These are phyloP conservation scores for Pichiaceae sp. DNA, from an alignment of 1,139 yeast genomes.

Conservation along the genomic window DNA sequence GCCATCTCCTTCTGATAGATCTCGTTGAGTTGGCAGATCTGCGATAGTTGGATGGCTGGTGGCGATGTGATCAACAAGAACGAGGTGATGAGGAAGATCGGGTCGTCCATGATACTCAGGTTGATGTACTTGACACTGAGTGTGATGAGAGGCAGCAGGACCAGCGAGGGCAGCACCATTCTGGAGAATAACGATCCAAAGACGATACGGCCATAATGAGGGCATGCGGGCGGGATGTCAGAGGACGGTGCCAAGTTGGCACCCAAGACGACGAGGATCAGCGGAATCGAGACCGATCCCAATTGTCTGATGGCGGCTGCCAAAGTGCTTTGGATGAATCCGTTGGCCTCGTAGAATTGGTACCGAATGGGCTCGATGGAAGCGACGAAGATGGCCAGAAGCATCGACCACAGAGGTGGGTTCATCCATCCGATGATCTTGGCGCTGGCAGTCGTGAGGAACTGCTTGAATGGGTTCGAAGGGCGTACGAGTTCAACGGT, in stretches of 20 bases:
- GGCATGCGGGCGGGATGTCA: conserved; percentile 59
- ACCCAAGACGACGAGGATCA: conserved; percentile 65
- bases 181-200: conserved; percentile 63
- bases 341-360: conserved; percentile 52
- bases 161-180: conserved; percentile 67
- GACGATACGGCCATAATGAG: conserved; percentile 50
- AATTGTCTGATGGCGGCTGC: conserved; percentile 70
- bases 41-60: conserved; percentile 79
- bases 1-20: conserved; percentile 79
- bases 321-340: conserved; percentile 70
- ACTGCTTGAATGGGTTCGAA: neutral
- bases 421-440: conserved; percentile 45
- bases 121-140: conserved; percentile 55
- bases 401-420: conserved; percentile 93
- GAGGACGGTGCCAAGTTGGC: conserved; percentile 63
- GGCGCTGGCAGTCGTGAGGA: neutral
- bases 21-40: conserved; percentile 70
- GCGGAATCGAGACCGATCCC: conserved; percentile 85
- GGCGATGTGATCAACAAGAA: conserved; percentile 72
- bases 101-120: conserved; percentile 72
- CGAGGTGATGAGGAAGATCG: conserved; percentile 69
- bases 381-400: conserved; percentile 75
- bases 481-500: neutral
- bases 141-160: conserved; percentile 63
- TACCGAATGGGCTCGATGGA: conserved; percentile 63